A percentile compares a stretch with the other conserved stretches of the same genome.
phyloP scores from a whole-genome alignment of 495 filamentous ascomycete genomes.

The Aspergillus homomorphus region DNA sequence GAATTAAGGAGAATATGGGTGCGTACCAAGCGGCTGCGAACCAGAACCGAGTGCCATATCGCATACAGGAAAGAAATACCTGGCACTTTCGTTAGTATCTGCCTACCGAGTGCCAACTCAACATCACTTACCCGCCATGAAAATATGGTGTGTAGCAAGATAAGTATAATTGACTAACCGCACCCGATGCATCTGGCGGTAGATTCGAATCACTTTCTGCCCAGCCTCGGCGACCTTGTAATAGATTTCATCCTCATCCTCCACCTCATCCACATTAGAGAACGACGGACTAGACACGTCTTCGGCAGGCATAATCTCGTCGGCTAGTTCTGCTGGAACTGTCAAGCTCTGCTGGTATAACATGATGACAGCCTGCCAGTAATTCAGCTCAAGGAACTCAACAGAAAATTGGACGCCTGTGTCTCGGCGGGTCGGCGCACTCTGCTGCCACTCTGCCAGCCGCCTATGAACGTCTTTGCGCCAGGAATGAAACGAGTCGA shows the following conservation, averaged over 20 bases:
- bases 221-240: conserved; percentile 93
- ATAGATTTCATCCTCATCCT: conserved; percentile 88
- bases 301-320: conserved; percentile 69
- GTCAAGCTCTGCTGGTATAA: conserved; percentile 88
- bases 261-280: conserved; percentile 56
- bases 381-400: conserved; percentile 88
- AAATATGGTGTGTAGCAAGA: conserved; percentile 93
- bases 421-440: conserved; percentile 69
- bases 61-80: conserved; percentile 95
- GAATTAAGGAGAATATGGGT: not conserved
- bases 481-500: conserved; percentile 85
- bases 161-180: conserved; percentile 95
- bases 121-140: conserved; percentile 73
- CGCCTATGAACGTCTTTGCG: conserved; percentile 81
- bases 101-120: conserved; percentile 2
- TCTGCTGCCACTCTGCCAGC: conserved; percentile 81
- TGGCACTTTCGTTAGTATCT: conserved; percentile 29
- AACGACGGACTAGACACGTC: conserved; percentile 61
- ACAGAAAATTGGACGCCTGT: conserved; percentile 84
- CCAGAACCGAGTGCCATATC: conserved; percentile 91
- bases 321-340: conserved; percentile 78
- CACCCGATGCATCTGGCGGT: conserved; percentile 82
- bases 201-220: conserved; percentile 85
- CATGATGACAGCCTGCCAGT: conserved; percentile 98
- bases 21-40: conserved; percentile 77